Conservation (phyloP, 179 eudicot species). For the Beta corolliflora region DNA sequence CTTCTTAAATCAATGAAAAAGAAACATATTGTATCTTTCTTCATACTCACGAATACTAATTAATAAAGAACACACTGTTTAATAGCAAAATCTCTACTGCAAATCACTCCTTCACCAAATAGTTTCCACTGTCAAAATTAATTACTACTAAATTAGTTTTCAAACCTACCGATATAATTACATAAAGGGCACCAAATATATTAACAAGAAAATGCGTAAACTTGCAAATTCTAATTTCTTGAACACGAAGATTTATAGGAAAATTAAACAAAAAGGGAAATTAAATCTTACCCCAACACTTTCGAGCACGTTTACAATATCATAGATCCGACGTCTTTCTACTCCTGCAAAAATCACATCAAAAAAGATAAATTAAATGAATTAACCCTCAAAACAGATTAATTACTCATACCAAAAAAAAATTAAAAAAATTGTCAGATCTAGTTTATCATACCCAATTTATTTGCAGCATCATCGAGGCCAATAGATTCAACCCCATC, state of each 20-base stretch:
- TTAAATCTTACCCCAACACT: slow-evolving; percentile 82
- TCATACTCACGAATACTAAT: background rate
- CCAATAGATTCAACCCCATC: slow-evolving; percentile 89
- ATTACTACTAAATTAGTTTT: no score
- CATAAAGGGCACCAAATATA: background rate
- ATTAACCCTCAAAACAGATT: background rate
- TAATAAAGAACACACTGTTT: background rate
- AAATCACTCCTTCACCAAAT: background rate
- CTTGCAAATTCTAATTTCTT: background rate
- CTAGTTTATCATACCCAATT: slow-evolving; percentile 52
- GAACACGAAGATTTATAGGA: background rate
- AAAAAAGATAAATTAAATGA: background rate
- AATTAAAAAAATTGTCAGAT: slow-evolving; percentile 23
- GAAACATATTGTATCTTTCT: background rate
- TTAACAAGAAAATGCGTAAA: background rate
- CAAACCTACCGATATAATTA: background rate
- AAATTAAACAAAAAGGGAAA: background rate
- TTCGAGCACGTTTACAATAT: slow-evolving; percentile 91
- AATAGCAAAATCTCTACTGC: background rate
- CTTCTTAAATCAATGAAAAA: background rate
- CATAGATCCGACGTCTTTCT: slow-evolving; percentile 98
- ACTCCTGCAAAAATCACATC: slow-evolving; percentile 57
- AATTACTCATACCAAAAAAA: background rate
- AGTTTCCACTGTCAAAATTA: background rate
- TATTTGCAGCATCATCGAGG: slow-evolving; percentile 82